These are phyloP conservation scores for Dictyostelium purpureum DNA, from an alignment of 78 protist species.

Conservation along the genomic window DNA sequence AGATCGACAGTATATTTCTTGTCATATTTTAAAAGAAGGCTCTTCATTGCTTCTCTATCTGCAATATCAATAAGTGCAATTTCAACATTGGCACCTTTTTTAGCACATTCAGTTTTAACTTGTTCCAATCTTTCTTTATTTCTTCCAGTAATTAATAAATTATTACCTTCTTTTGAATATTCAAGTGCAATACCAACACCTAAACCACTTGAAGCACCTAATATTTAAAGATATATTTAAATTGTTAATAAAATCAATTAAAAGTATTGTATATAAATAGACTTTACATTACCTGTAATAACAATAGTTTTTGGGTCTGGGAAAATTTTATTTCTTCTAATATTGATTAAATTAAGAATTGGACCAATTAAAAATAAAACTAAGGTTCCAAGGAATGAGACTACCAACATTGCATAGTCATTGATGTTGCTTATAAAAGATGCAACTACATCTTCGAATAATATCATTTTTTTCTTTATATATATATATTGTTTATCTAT, in stretches of 20 bases:
- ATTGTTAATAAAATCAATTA: no score
- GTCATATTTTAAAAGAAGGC: background rate
- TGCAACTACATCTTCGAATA: background rate
- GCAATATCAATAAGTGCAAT: constrained; percentile 5
- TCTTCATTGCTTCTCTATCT: background rate
- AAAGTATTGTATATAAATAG: no score
- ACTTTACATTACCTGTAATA: constrained; percentile 16
- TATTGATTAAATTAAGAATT: constrained; percentile 1
- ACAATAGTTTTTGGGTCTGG: background rate
- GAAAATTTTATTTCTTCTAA: background rate
- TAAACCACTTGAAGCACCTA: constrained; percentile 37
- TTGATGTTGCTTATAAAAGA: background rate
- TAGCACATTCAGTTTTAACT: constrained; percentile 9
- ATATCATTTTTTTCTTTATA: background rate
- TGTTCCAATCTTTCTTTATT: constrained; percentile 25
- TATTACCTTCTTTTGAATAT: constrained; percentile 12
- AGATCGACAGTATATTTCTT: constrained; percentile 6
- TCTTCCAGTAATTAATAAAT: constrained; percentile 18
- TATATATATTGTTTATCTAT: background rate
- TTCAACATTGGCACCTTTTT: constrained; percentile 48
- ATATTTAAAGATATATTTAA: no score
- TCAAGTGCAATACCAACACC: constrained; percentile 23
- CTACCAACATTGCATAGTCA: background rate
- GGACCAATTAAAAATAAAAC: background rate
- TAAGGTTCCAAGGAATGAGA: background rate